Evolutionary conservation across 306 rosid genomes (phyloP), one percentile per base, ranked within the genome.

Genomic region (Abrus precatorius): DNA sequence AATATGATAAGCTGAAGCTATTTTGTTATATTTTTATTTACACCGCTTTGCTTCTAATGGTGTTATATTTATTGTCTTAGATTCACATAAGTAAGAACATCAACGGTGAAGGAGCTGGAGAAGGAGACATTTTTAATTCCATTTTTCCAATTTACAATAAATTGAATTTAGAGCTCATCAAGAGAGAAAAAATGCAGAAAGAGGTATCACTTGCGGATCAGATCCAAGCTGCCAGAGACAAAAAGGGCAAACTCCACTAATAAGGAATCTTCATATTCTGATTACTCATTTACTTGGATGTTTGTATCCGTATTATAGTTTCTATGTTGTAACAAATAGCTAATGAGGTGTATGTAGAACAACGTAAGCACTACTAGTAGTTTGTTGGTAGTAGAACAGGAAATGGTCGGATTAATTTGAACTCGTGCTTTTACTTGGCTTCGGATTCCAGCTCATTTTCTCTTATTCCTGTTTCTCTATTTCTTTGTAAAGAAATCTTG

Each of bases 181-280:
- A 83, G 90, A 90, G 78, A 74, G 96, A 88, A 14, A 87, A 81
- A 45, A 33, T 74, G 85, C 85, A 69, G 63, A 86, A 76, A 78
- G 86, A 85, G 83, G 82, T 82, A 64, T 88, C 99, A 0, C 85
- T 95, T 3, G 93, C 97, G 6, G 98, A 95, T 80, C 98, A 89
- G 79, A 93, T 95, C 76, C 87, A 82, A 87, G 93, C 87, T 74
- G 91, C 92, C 33, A 93, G 87, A 80, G 82, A 63, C 52, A 36
- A 66, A 79, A 87, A 90, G 62, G 84, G 81, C 62, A 72, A 89
- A 86, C 80, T 80, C 75, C 77, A 75, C 7, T 10, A 29, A 76
- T 48, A 30, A 61, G 54, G 74, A 80, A 78, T 70, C 77, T 49
- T 74, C 44, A 73, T 65, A 73, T 64, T 80, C 75, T 60, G 66